A percentile compares a stretch with the other conserved stretches of the same genome.
phyloP scores from a whole-genome alignment of 2,329 filamentous ascomycete species.

The Chalaropsis thielavioides region DNA sequence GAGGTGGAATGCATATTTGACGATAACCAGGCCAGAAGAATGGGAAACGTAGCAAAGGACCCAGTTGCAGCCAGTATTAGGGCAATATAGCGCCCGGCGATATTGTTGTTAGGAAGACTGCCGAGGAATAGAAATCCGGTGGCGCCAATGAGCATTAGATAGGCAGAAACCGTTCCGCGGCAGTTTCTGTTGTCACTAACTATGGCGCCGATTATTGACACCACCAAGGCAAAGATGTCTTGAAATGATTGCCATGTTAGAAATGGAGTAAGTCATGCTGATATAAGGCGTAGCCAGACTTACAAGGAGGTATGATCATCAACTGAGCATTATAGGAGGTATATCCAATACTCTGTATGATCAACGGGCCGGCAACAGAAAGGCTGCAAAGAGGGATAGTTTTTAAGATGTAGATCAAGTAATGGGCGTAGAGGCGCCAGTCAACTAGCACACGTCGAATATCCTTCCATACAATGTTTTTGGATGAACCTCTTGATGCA shows the following conservation, averaged over 20 bases:
- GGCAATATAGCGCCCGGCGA: conserved; percentile 31
- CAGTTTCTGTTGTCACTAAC: conserved; percentile 50
- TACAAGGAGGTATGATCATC: conserved; percentile 52
- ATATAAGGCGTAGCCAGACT: conserved; percentile 16
- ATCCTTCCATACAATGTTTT: conserved; percentile 49
- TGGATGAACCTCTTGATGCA: conserved; percentile 43
- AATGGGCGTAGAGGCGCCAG: conserved; percentile 53
- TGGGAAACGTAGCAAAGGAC: conserved; percentile 54
- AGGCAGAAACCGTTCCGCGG: conserved; percentile 32
- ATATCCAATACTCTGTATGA: conserved; percentile 40
- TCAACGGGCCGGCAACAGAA: conserved; percentile 47
- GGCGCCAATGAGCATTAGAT: conserved; percentile 31
- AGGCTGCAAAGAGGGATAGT: conserved; percentile 43
- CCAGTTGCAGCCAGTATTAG: conserved; percentile 53
- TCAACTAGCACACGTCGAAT: conserved; percentile 54
- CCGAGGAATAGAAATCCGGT: conserved; percentile 28
- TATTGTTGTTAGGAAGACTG: neutral
- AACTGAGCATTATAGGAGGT: conserved; percentile 43
- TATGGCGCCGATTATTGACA: conserved; percentile 33
- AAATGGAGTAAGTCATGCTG: neutral
- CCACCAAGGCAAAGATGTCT: conserved; percentile 10
- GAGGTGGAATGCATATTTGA: conserved; percentile 53
- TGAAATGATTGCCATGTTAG: neutral
- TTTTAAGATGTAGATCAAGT: conserved; percentile 39
- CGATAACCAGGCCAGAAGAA: conserved; percentile 55